Base-by-base conservation (phyloP, 805 yeast species). In the Scheffersomyces coipomensis region DNA sequence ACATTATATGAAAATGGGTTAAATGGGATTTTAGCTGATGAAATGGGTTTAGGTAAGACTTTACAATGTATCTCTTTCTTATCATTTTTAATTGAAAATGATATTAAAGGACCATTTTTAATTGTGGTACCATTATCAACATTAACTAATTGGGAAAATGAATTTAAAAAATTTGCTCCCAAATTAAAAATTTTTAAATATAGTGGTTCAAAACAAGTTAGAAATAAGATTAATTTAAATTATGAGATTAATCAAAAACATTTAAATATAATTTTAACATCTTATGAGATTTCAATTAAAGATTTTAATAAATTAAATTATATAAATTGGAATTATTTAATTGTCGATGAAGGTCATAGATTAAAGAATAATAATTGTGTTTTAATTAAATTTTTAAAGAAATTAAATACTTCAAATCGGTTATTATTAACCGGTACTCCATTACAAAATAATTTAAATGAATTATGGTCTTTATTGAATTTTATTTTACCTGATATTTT, bases 31-130 rank as follows among this genome's bases (percentile, higher is more conserved):
- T 66, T 93, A 16, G 98, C 98, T 0, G 98, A 93, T 64, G 98
- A 91, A 60, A 91, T 91, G 99, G 98, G 98, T 0, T 67, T 91
- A 19, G 99, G 99, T 1, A 91, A 91, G 57, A 93, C 99, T 0
- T 61, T 91, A 6, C 96, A 93, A 59, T 83, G 93, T 31, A 88
- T 91, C 39, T 76, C 96, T 0, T 71, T 91, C 43, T 52, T 89
- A 3, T 78, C 88, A 4, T 87, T 83, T 53, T 66, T 90, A 26
- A 75, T 83, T 33, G 96, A 88, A 48, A 81, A 87, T 58, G 89
- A 86, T 3, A 78, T 88, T 1, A 62, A 66, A 27, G 96, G 96
- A 0, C 93, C 95, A 0, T 88, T 85, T 51, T 60, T 88, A 29
- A 71, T 88, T 38, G 84, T 86, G 19, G 88, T 88, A 4, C 96